phyloP scores from a whole-genome alignment of 768 basidiomycete genomes.

The Lactarius sp. region DNA sequence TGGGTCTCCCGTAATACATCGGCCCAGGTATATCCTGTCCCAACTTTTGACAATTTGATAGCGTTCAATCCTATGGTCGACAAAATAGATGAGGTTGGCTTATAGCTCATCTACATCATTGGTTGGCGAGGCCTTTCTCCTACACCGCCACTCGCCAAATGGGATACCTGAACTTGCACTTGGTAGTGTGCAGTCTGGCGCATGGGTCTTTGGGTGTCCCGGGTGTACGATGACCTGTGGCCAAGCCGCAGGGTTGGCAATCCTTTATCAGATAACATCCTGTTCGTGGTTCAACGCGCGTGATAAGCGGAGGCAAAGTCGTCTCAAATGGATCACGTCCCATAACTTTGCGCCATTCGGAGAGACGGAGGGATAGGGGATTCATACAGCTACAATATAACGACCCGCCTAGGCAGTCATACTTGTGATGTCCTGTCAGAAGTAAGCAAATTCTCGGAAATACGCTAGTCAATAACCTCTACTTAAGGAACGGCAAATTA shows the following conservation, averaged over 20 bases:
- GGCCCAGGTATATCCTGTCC: slow-evolving; percentile 61
- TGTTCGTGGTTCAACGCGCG: too few species aligned
- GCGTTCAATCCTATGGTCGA: slow-evolving; percentile 56
- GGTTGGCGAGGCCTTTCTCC: slow-evolving; percentile 38
- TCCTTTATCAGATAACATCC: not conserved
- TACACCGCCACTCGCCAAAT: not conserved
- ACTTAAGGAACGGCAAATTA: too few species aligned
- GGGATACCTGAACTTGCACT: slow-evolving; percentile 51
- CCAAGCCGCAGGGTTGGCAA: not conserved
- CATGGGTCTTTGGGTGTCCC: slow-evolving; percentile 6
- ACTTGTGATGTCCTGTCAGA: not conserved
- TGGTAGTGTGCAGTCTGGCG: slow-evolving; percentile 6
- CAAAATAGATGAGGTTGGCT: slow-evolving; percentile 61
- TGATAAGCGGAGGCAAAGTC: too few species aligned
- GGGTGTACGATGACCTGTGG: not conserved
- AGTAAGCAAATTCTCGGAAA: too few species aligned
- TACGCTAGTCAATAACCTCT: too few species aligned
- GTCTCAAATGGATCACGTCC: too few species aligned
- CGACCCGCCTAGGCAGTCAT: not conserved
- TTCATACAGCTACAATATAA: not conserved
- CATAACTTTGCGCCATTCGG: too few species aligned
- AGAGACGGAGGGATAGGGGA: too few species aligned
- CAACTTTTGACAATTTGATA: slow-evolving; percentile 57
- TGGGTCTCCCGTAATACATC: not conserved
- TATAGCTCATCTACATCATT: slow-evolving; percentile 85